These are phyloP conservation scores for Boeremia exigua DNA, from an alignment of 2,329 filamentous ascomycete species.

Conservation along the genomic window DNA sequence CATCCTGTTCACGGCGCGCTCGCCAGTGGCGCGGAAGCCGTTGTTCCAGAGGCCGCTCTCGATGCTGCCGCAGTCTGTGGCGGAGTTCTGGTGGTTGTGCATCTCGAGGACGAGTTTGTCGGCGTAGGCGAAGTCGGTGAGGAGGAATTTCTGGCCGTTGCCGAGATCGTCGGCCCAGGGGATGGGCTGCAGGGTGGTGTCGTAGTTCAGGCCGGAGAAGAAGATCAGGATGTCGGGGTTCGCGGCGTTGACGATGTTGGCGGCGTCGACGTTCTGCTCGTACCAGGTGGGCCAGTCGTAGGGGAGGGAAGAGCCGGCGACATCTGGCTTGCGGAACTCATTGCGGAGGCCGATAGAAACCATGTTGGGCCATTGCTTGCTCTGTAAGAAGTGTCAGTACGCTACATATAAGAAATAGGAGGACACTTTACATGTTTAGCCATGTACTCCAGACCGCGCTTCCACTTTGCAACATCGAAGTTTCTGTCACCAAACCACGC, in stretches of 20 bases:
- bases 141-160: conserved; percentile 56
- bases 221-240: conserved; percentile 64
- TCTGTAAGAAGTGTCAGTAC: conserved; percentile 16
- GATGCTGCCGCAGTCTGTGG: conserved; percentile 56
- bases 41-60: conserved; percentile 56
- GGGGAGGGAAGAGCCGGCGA: conserved; percentile 36
- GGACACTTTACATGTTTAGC: conserved; percentile 55
- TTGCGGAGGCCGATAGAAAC: conserved; percentile 65
- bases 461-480: conserved; percentile 66
- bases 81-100: conserved; percentile 65
- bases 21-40: conserved; percentile 61
- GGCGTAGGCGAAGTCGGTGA: conserved; percentile 56
- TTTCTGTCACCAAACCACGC: conserved; percentile 66
- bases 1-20: conserved; percentile 52
- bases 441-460: conserved; percentile 66
- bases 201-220: conserved; percentile 64
- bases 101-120: conserved; percentile 66
- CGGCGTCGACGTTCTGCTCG: conserved; percentile 56
- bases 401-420: background rate
- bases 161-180: conserved; percentile 57
- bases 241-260: conserved; percentile 57
- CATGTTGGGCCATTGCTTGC: conserved; percentile 55
- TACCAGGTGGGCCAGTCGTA: conserved; percentile 68
- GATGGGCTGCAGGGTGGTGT: conserved; percentile 61
- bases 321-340: conserved; percentile 50